Conservation (phyloP, 805 yeast genomes). For the Sungouiella thailandica region DNA sequence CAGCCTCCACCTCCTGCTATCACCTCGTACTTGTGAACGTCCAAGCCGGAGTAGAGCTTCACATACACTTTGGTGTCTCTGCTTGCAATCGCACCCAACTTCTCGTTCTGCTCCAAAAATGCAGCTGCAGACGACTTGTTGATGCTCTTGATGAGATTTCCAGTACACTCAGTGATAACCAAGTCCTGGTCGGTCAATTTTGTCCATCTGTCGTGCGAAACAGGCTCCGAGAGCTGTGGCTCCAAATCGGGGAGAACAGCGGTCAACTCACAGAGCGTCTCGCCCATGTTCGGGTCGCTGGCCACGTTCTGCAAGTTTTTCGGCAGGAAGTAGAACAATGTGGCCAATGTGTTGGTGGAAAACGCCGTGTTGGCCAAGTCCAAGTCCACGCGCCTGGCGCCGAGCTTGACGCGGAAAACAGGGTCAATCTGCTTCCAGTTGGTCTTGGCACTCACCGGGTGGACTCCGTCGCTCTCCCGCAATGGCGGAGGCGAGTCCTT, state of each 20-base stretch:
- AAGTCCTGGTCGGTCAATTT: slow-evolving; percentile 25
- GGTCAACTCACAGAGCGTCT: slow-evolving; percentile 23
- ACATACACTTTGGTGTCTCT: slow-evolving; percentile 42
- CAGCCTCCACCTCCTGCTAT: slow-evolving; percentile 76
- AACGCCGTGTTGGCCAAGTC: slow-evolving; percentile 38
- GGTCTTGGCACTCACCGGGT: slow-evolving; percentile 29
- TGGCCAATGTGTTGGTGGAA: slow-evolving; percentile 28
- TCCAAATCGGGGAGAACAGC: slow-evolving; percentile 19
- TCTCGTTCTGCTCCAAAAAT: slow-evolving; percentile 43
- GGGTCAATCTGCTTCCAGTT: slow-evolving; percentile 35
- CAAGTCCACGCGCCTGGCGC: slow-evolving; percentile 14
- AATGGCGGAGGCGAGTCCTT: slow-evolving; percentile 21
- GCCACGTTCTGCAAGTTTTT: slow-evolving; percentile 1
- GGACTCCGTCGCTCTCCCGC: slow-evolving; percentile 31
- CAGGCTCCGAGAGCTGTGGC: slow-evolving; percentile 4
- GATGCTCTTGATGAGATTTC: slow-evolving; percentile 56
- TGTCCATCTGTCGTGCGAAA: slow-evolving; percentile 29
- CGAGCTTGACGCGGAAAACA: slow-evolving; percentile 17
- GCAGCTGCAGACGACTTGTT: slow-evolving; percentile 54
- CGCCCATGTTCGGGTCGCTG: slow-evolving; percentile 19
- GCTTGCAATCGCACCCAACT: slow-evolving; percentile 34
- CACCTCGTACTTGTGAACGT: slow-evolving; percentile 38
- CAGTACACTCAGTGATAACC: slow-evolving; percentile 44
- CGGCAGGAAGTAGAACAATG: slow-evolving; percentile 30
- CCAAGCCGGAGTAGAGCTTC: slow-evolving; percentile 18